Percentiles rank a stretch among this genome's conserved stretches.
Evolutionary conservation across 108 stramenopile genomes (phyloP).

Genomic region (Aurantiochytrium sp.): DNA sequence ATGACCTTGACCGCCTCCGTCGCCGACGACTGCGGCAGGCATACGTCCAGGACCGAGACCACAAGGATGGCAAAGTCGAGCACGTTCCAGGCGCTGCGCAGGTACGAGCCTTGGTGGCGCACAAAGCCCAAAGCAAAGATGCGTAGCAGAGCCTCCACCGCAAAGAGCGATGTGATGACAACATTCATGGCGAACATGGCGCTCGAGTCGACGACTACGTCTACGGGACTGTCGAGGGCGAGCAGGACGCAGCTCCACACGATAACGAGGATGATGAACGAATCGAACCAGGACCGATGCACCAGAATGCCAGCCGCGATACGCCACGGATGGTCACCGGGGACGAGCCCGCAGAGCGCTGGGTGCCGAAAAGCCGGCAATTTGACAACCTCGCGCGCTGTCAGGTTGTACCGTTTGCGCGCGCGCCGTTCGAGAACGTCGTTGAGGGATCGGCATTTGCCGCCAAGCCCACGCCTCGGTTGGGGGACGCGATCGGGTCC

Average conservation of each 20-base stretch:
- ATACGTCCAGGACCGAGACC: conserved; percentile 44
- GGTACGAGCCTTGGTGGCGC: conserved; percentile 35
- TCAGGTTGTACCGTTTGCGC: not conserved
- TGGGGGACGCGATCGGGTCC: not conserved
- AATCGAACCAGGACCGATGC: conserved; percentile 37
- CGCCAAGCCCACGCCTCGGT: not conserved
- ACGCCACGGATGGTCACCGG: not conserved
- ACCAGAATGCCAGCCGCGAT: not conserved
- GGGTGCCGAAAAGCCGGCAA: not conserved
- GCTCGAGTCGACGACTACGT: not conserved
- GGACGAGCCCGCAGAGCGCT: not conserved
- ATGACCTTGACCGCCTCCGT: conserved; percentile 43
- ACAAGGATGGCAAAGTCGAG: conserved; percentile 55
- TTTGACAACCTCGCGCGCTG: not conserved
- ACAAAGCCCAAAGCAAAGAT: conserved; percentile 34
- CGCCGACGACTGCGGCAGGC: not conserved
- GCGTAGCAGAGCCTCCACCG: conserved; percentile 46
- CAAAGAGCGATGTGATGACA: conserved; percentile 48
- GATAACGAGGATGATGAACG: conserved; percentile 42
- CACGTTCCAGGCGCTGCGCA: conserved; percentile 48
- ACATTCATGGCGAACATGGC: conserved; percentile 27
- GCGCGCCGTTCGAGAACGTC: not conserved
- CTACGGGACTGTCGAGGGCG: conserved; percentile 43
- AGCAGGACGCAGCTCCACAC: conserved; percentile 42
- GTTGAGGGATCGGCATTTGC: too few relatives aligned